Percentiles rank a stretch among this genome's conserved stretches.
Conservation (phyloP, 2,329 filamentous ascomycete species). For the Colletotrichum simmondsii region DNA sequence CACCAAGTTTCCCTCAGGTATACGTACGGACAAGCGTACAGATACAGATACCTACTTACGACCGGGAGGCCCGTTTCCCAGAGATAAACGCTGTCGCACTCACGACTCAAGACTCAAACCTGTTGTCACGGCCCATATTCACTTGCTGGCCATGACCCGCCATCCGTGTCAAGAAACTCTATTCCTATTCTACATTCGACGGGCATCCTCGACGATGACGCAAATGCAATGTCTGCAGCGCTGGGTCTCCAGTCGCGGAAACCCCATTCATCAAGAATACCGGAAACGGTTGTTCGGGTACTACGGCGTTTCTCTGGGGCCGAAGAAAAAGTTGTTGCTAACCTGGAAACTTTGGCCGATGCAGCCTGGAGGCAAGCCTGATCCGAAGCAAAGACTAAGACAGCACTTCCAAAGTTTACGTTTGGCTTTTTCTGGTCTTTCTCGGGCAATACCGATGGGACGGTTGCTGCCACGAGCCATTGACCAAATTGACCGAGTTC, state of each 20-base stretch:
- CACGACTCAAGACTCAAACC: background rate
- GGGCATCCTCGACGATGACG: background rate
- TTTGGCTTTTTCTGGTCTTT: slow-evolving; percentile 8
- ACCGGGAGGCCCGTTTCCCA: background rate
- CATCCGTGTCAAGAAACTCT: background rate
- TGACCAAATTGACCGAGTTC: background rate
- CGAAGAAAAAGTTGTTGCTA: slow-evolving; percentile 18
- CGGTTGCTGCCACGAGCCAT: slow-evolving; percentile 13
- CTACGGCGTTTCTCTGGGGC: slow-evolving; percentile 15
- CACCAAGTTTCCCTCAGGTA: no score
- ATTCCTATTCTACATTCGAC: background rate
- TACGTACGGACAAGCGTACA: background rate
- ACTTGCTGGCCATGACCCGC: background rate
- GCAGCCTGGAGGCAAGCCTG: slow-evolving; percentile 14
- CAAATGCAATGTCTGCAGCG: background rate
- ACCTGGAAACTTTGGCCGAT: slow-evolving; percentile 5
- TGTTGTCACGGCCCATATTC: background rate
- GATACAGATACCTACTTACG: background rate
- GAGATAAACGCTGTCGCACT: background rate
- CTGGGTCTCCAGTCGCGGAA: background rate
- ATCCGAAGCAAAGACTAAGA: slow-evolving; percentile 25
- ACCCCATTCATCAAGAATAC: background rate
- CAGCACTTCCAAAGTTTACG: slow-evolving; percentile 21
- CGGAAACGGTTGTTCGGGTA: slow-evolving; percentile 24
- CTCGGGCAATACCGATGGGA: slow-evolving; percentile 15